Conservation (phyloP, 768 basidiomycete species). For the Tulasnella sp. region DNA sequence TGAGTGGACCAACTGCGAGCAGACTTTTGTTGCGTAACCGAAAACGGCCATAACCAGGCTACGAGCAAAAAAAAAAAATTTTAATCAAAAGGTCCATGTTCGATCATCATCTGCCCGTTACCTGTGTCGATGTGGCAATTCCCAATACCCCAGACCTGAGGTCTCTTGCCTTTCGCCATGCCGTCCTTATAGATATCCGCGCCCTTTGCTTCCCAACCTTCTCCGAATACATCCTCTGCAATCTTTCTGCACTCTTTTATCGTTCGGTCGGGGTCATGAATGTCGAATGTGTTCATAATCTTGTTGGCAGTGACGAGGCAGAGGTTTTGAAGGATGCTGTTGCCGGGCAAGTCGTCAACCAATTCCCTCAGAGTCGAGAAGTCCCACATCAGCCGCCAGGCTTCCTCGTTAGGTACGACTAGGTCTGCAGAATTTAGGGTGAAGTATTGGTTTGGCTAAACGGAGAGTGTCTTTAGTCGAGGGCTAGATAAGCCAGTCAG, state of each 20-base stretch:
- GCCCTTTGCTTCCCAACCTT: slow-evolving; percentile 75
- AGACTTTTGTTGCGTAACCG: slow-evolving; percentile 94
- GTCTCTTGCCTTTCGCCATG: slow-evolving; percentile 40
- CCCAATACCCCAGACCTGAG: slow-evolving; percentile 78
- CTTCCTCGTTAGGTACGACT: slow-evolving; percentile 88
- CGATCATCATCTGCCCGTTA: slow-evolving; percentile 42
- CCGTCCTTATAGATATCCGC: slow-evolving; percentile 62
- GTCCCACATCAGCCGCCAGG: slow-evolving; percentile 85
- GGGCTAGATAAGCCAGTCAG: not conserved
- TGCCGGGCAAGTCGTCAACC: slow-evolving; percentile 68
- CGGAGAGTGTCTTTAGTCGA: not conserved
- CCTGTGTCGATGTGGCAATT: slow-evolving; percentile 77
- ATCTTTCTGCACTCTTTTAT: slow-evolving; percentile 54
- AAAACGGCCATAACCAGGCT: slow-evolving; percentile 79
- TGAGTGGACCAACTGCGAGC: slow-evolving; percentile 97
- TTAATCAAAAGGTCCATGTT: not conserved
- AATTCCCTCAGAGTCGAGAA: slow-evolving; percentile 75
- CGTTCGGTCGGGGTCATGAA: slow-evolving; percentile 53
- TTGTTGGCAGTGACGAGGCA: slow-evolving; percentile 69
- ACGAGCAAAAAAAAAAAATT: not conserved
- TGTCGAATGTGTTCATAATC: slow-evolving; percentile 84
- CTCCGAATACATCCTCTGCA: slow-evolving; percentile 78
- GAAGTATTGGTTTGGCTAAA: slow-evolving; percentile 41
- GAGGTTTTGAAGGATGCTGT: slow-evolving; percentile 76
- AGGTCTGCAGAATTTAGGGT: slow-evolving; percentile 72